Base-by-base conservation (phyloP, 1,284 basidiomycete genomes). In the Cryptococcus sp. region DNA sequence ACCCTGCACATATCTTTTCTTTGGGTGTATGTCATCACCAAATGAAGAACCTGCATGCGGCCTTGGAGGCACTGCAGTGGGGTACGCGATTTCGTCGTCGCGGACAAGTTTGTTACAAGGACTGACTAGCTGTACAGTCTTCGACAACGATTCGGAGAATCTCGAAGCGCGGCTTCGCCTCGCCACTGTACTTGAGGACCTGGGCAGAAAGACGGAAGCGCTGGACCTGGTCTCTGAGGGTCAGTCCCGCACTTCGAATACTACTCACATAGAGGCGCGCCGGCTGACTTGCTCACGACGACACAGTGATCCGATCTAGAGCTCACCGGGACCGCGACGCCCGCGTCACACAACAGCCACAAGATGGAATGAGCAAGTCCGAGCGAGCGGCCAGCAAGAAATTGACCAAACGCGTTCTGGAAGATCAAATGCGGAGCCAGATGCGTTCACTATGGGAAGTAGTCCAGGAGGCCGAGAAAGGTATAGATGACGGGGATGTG, bases 161-260 rank as follows among this genome's bases (percentile, higher is more conserved):
- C 85, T 87, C 63, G 89, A 93, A 27, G 87, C 87, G 7, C 91
- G 91, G 73, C 87, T 93, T 84, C 88, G 89, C 64, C 83, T 97
- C 0, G 94, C 94, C 0, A 90, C 91, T 60, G 86, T 94, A 19
- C 91, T 91, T 62, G 95, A 98, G 73, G 76, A 79, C 19, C 78
- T 89, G 63, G 87, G 88, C 45, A 85, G 93, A 65, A 87, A 89
- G 3, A 82, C 87, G 17, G 88, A 88, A 71, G 94, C 94, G 0
- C 82, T 96, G 0, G 87, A 90, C 22, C 79, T 95, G 1, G 90
- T 97, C 3, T 88, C 90, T 56, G 87, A 94, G 83, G 90, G 91
- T 90, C 63, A 35, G 73, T 59, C 1, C 19, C 22, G 15, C 27
- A 25, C 20, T 19, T 51, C 23, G 3, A 11, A 39, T n/a, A 16